Evolutionary conservation across 2,329 filamentous ascomycete species (phyloP).

Genomic region (Colletotrichum echinochloae): DNA sequence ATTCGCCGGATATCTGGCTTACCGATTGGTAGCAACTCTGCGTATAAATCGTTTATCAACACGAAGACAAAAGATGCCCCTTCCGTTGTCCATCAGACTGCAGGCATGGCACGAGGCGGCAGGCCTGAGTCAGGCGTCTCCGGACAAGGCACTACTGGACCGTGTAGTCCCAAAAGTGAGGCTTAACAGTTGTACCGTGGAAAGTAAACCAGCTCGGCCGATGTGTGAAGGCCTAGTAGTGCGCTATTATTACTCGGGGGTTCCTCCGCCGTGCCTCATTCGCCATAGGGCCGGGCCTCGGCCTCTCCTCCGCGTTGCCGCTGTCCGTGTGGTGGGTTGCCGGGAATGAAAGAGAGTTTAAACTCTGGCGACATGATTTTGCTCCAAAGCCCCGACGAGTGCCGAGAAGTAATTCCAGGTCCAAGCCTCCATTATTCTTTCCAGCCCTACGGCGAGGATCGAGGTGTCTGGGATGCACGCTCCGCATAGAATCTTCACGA

Average conservation of each 20-base stretch:
- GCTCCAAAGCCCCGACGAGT: conserved; percentile 19
- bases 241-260: neutral
- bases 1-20: neutral
- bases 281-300: neutral
- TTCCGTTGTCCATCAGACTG: too few species aligned
- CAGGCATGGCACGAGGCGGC: too few species aligned
- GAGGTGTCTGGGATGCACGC: neutral
- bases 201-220: neutral
- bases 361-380: conserved; percentile 7
- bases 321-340: neutral
- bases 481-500: neutral
- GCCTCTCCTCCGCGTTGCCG: neutral
- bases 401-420: neutral
- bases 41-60: neutral
- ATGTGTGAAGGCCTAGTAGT: neutral
- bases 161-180: neutral
- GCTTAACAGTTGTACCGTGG: neutral
- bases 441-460: conserved; percentile 15
- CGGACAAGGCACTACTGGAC: neutral
- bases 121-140: neutral
- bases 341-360: conserved; percentile 2
- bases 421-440: conserved; percentile 17
- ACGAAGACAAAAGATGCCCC: neutral
- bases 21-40: neutral
- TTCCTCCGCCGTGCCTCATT: neutral